Base-by-base conservation (phyloP, 2,329 filamentous ascomycete genomes). In the Stemphylium vesicarium region DNA sequence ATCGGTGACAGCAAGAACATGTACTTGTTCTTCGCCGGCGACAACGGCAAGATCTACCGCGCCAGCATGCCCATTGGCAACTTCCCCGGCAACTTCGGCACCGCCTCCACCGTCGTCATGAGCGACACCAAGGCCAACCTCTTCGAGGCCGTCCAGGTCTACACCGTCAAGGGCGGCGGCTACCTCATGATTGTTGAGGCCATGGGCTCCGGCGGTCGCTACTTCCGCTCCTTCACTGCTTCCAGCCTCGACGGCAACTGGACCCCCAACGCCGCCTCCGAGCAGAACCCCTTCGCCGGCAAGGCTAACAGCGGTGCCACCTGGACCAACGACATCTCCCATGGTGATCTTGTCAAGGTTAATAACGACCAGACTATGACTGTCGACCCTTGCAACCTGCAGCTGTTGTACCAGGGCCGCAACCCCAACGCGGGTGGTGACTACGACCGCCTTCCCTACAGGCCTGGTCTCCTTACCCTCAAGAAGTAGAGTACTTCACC, bases 111-210 rank as follows among this genome's bases (percentile, higher is more conserved):
- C 2, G 72, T 81, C 0, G 64, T 88, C 55, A 64, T 87, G 64
- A 81, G 74, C 66, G 86, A 86, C 70, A 75, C 78, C 2, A 76
- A 52, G 12, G 79, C 83, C 68, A 84, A 86, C 66, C 78, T 89
- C 1, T 88, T 88, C 70, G 87, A 89, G 66, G 85, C 85, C 0
- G 85, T 88, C 0, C 82, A 88, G 64, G 86, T 89, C 39, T 89
- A 89, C 75, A 86, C 80, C 2, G 64, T 88, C 53, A 40, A 79
- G 29, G 83, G 82, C 24, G 51, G 51, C 32, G 24, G 46, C 59
- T 89, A 88, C 72, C 81, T 89, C 51, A 88, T 89, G 84, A 81
- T 89, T n/a, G 85, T 89, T 31, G 87, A 89, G 71, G 78, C 84
- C 0, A 82, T 84, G 38, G 86, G 86, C 1, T 33, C 71, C 0